Evolutionary conservation across 441 rosid genomes (phyloP).

Genomic region (Bocquillonia castaneifolia): DNA sequence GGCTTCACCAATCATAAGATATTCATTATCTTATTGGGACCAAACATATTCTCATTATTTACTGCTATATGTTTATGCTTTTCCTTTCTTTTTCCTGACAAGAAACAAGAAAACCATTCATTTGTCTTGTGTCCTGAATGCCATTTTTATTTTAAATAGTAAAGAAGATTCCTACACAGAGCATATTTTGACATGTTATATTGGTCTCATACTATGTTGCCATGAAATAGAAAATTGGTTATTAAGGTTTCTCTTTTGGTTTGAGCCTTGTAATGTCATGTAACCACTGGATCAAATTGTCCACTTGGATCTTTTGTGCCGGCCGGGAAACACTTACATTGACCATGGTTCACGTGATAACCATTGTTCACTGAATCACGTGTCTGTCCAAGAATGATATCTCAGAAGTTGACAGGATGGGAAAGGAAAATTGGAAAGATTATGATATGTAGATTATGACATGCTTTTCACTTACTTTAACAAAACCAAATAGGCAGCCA

Average conservation of each 20-base stretch:
- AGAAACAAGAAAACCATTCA: background rate
- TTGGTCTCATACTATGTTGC: background rate
- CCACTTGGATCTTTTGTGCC: background rate
- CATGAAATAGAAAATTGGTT: background rate
- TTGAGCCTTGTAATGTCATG: background rate
- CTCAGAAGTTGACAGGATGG: background rate
- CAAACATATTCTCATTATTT: constrained; percentile 1
- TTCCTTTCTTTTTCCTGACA: background rate
- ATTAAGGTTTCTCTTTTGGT: background rate
- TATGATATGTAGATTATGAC: background rate
- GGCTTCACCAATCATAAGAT: constrained; percentile 15
- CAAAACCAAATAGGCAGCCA: background rate
- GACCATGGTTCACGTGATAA: no score
- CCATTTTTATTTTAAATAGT: background rate
- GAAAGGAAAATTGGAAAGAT: background rate
- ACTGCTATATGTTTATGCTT: background rate
- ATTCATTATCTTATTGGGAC: background rate
- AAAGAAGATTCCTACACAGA: background rate
- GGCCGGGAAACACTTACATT: no score
- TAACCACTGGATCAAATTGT: background rate
- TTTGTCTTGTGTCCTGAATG: background rate
- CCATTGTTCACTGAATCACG: no score
- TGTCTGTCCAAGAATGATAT: background rate
- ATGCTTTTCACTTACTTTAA: background rate
- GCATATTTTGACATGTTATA: background rate